Base-by-base conservation (phyloP, 768 basidiomycete genomes). In the Pleurotus cornucopiae region DNA sequence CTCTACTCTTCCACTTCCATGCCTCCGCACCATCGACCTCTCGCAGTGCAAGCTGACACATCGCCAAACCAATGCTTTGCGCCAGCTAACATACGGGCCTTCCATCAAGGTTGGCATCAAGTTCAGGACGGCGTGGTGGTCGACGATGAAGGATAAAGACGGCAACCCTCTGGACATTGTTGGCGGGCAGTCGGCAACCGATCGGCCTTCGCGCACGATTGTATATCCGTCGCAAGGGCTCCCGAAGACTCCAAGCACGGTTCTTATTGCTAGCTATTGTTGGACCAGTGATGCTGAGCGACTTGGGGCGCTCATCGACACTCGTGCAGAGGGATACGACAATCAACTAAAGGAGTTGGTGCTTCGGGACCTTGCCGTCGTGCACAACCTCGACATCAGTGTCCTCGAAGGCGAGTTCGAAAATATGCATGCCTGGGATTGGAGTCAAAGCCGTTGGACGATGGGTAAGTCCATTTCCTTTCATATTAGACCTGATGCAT, bases 181-280 rank as follows among this genome's bases (percentile, higher is more conserved):
- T 6, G 77, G 78, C 4, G 77, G 78, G 0, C 71, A 72, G 58
- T 69, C 75, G 3, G 30, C 30, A 11, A 30, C 30, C 11, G 30
- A 30, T 30, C 30, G 68, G 14, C 73, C 72, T 5, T 61, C 75
- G n/a, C 69, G 75, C 26, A 72, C 68, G 0, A 63, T 76, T 48
- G 73, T 79, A 2, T 79, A 78, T 58, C 78, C 77, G 0, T 79
- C 77, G 2, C 73, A 72, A 21, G 74, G 73, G 0, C 58, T 61
- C 23, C 18, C 20, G 55, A 59, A n/a, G 18, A 20, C 20, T 0
- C 66, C 63, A 6, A 61, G 67, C 16, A 67, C 64, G 0, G 65
- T 67, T 0, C 63, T 79, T 6, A 74, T 79, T 7, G 75, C 71
- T 2, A 76, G 73, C 48, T 78, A 77, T 62, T 62, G 59, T 26